Base-by-base conservation (phyloP, 495 filamentous ascomycete species). In the Tetracladium marchalianum region DNA sequence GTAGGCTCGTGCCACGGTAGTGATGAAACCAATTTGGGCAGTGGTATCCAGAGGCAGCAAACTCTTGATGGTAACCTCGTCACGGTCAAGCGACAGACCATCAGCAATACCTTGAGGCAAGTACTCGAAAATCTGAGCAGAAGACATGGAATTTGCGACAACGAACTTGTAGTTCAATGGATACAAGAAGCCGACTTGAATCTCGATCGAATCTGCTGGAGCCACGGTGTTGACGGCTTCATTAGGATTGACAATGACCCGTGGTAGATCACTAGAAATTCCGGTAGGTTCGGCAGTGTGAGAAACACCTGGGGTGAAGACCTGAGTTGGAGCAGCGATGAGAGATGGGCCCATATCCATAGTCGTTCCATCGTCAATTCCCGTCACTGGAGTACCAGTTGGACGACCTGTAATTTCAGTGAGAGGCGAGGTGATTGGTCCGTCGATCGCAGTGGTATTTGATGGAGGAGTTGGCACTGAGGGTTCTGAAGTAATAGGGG, bases 171-270 rank as follows among this genome's bases (percentile, higher is more conserved):
- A 98, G 58, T 93, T 89, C 49, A 93, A 75, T 4, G 72, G 68
- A 55, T 79, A 80, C 19, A 76, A 66, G 72, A 96, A 95, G 11
- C 87, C 93, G 47, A 98, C 70, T 56, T 95, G 87, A 50, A 95
- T 80, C 15, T 72, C 71, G n/a, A 49, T 61, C 1, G 75, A 77
- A 54, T 84, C 84, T 1, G 65, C 58, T 1, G 90, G 87, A 15
- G 56, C 37, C 1, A 32, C 39, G 11, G 34, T 11, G 7, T 49
- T 42, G 8, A 54, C 47, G 17, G 62, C 59, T 3, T 53, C 60
- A 31, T 53, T 56, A 9, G 90, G 88, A 33, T 46, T 44, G 16
- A 77, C 72, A 50, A 97, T 92, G 22, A 85, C 75, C 48, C 75
- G 77, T 9, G 90, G 89, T 35, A 93, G 69, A 24, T 63, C 59